Base-by-base conservation (phyloP, 371 early-diverging fungal species). In the Gilbertella persicaria region DNA sequence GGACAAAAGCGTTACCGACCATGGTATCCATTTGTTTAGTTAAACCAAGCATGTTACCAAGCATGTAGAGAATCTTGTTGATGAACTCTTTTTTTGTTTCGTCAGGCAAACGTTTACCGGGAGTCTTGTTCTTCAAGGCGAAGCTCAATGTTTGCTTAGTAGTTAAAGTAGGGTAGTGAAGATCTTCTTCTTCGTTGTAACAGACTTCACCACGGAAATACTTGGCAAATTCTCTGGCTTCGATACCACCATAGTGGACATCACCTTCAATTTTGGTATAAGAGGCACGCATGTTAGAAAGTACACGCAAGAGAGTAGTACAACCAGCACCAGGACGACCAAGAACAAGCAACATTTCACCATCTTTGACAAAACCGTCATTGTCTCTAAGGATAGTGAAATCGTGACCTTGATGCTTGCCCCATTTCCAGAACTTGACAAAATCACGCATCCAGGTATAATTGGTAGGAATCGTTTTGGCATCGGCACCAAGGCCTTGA, bases 1-100 rank as follows among this genome's bases (percentile, higher is more conserved):
- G 84, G 38, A 84, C 58, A 45, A 77, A 77, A 0, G 82, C 86
- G 48, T 90, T 83, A 28, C 93, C 93, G 17, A 92, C 86, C 40
- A 84, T 66, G 1, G 87, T 82, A 66, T 90, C 66, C 41, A 80
- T 75, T 62, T 79, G 80, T 44, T 82, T 78, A 25, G 75, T 72
- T 29, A 87, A 66, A 25, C 85, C 82, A 14, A 85, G 64, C 70
- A 80, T 66, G 37, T 75, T 74, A 24, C 73, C 62, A 8, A 79
- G 63, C 70, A 69, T 66, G 16, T 67, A 69, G 16, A 77, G 65
- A 29, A 80, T 47, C 43, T 71, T 70, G 43, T 64, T 49, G 20
- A 61, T 54, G 26, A 69, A 64, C 16, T 67, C 70, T 3, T 44
- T 35, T 49, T 61, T 66, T 13, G 57, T 28, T 47, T 61, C 66